These are phyloP conservation scores for Vitis cinerea DNA, from an alignment of 164 flowering plant genomes.

Conservation along the genomic window DNA sequence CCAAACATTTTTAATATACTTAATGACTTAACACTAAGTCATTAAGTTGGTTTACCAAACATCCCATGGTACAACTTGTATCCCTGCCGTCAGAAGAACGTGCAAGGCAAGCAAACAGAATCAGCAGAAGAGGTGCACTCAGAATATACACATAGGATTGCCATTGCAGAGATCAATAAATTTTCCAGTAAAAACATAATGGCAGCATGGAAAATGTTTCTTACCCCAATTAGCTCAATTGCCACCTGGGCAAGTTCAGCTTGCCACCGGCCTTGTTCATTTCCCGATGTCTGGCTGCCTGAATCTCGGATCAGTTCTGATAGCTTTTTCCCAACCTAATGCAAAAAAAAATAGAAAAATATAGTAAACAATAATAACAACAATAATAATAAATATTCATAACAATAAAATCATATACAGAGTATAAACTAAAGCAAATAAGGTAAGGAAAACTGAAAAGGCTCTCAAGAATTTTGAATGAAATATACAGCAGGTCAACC, in stretches of 20 bases:
- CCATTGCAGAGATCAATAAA: too few relatives aligned
- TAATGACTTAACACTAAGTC: too few relatives aligned
- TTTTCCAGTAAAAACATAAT: neutral
- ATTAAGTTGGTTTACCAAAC: too few relatives aligned
- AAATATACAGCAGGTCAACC: too few relatives aligned
- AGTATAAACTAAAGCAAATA: too few relatives aligned
- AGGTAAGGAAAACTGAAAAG: too few relatives aligned
- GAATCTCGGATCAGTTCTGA: conserved; percentile 94
- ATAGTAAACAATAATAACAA: neutral
- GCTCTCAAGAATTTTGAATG: too few relatives aligned
- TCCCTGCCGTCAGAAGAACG: neutral
- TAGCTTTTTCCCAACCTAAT: conserved; percentile 89
- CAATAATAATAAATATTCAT: too few relatives aligned
- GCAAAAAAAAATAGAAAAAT: neutral
- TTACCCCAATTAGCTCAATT: conserved; percentile 91
- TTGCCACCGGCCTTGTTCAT: conserved; percentile 94
- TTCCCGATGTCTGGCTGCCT: conserved; percentile 73
- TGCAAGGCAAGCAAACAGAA: neutral
- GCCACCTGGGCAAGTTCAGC: conserved; percentile 91
- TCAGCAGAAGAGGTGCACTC: neutral
- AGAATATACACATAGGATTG: neutral
- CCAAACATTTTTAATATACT: too few relatives aligned
- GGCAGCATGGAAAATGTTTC: conserved; percentile 13
- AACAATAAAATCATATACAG: too few relatives aligned
- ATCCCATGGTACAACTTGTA: too few relatives aligned